Evolutionary conservation across 768 basidiomycete genomes (phyloP).

Genomic region (Boletellus sp.): DNA sequence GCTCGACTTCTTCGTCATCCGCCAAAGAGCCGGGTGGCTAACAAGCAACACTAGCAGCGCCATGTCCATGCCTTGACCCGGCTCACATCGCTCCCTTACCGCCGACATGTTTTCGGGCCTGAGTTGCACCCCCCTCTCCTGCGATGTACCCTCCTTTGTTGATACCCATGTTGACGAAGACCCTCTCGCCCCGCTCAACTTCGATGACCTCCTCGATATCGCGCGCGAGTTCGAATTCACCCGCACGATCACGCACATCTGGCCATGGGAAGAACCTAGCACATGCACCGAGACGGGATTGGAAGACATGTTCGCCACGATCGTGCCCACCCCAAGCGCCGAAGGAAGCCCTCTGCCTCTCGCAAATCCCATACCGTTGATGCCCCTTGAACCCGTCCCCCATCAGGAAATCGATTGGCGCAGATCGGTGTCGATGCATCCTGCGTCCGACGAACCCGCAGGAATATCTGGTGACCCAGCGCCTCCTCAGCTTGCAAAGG

Average conservation of each 20-base stretch:
- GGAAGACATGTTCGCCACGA: slow-evolving; percentile 18
- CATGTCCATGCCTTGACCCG: neutral
- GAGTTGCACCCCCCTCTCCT: slow-evolving; percentile 2
- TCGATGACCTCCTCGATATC: slow-evolving; percentile 29
- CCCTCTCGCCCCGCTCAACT: slow-evolving; percentile 12
- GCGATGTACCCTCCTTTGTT: slow-evolving; percentile 1
- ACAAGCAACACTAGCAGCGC: neutral
- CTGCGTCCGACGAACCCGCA: neutral
- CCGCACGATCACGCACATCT: slow-evolving; percentile 18
- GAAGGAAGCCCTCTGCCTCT: slow-evolving; percentile 7
- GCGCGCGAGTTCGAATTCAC: slow-evolving; percentile 29
- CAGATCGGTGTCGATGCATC: neutral
- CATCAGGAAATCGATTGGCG: neutral
- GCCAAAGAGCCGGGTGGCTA: slow-evolving; percentile 11
- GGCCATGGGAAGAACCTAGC: slow-evolving; percentile 16
- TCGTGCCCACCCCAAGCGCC: neutral
- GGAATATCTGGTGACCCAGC: neutral
- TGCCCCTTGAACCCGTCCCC: neutral
- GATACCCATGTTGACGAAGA: neutral
- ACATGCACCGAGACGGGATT: slow-evolving; percentile 8
- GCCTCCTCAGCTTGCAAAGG: neutral
- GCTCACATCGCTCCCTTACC: neutral
- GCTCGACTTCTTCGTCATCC: neutral
- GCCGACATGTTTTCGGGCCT: slow-evolving; percentile 25
- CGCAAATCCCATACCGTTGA: neutral